Evolutionary conservation across 345 rosid genomes (phyloP).

Genomic region (Eucalyptus brandiana): DNA sequence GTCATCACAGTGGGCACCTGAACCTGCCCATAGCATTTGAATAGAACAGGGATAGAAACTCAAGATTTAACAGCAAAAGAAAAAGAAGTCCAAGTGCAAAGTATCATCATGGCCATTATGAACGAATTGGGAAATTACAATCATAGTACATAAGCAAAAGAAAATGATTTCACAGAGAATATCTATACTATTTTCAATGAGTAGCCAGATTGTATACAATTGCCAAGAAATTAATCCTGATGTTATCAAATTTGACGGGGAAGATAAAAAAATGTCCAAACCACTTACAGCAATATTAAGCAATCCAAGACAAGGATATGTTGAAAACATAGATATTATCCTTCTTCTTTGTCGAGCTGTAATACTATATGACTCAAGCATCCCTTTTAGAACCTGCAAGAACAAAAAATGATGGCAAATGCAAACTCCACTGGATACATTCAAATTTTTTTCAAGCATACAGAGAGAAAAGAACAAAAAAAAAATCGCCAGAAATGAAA

Average conservation of each 20-base stretch:
- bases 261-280: background rate
- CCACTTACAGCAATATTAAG: conserved; percentile 84
- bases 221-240: background rate
- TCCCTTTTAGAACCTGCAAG: conserved; percentile 53
- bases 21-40: background rate
- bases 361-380: conserved; percentile 44
- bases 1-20: background rate
- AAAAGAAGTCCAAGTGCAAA: background rate
- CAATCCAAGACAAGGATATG: conserved; percentile 60
- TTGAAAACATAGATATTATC: conserved; percentile 26
- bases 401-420: background rate
- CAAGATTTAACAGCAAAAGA: background rate
- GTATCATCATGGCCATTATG: background rate
- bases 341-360: conserved; percentile 13
- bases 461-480: background rate
- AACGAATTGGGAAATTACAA: background rate
- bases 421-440: background rate
- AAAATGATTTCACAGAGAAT: background rate
- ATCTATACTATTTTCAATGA: background rate
- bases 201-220: background rate
- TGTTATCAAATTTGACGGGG: background rate
- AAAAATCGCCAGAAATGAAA: background rate
- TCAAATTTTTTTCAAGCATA: background rate
- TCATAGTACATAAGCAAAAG: background rate
- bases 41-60: background rate